phyloP scores from a whole-genome alignment of 1,284 basidiomycete genomes.

The Apiotrichum gamsii region DNA sequence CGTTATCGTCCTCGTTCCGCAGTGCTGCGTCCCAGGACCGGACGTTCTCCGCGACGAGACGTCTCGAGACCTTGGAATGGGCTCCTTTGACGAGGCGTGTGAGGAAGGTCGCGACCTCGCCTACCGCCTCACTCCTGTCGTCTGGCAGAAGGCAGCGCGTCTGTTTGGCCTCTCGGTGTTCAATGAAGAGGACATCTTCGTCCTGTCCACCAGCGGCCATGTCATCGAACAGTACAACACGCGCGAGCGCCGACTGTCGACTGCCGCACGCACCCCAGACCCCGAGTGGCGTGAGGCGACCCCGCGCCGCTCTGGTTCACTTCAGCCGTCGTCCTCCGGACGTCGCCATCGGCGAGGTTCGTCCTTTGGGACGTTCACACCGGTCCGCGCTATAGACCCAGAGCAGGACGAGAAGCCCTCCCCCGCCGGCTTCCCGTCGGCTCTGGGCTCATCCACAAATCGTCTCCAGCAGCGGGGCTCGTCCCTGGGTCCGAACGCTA shows the following conservation, averaged over 20 bases:
- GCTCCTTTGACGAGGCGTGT: background rate
- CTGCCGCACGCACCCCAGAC: background rate
- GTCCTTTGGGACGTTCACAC: background rate
- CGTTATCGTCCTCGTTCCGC: background rate
- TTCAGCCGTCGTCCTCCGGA: background rate
- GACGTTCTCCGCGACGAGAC: background rate
- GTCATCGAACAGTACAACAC: constrained; percentile 1
- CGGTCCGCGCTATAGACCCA: too few species aligned
- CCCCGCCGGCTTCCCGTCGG: too few species aligned
- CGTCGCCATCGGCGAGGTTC: background rate
- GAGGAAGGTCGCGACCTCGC: constrained; percentile 16
- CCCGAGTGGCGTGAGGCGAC: background rate
- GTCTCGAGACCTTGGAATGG: background rate
- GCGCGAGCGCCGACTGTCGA: background rate
- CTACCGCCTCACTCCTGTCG: constrained; percentile 19
- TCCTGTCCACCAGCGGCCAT: constrained; percentile 19
- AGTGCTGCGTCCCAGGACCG: background rate
- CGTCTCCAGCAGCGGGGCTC: too few species aligned
- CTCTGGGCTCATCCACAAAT: too few species aligned
- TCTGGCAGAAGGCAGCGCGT: constrained; percentile 28
- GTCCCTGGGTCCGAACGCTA: too few species aligned
- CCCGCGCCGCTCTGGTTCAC: background rate
- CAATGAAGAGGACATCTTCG: constrained; percentile 31
- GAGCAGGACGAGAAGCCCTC: too few species aligned
- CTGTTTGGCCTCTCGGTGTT: constrained; percentile 30